Percentiles rank a stretch among this genome's conserved stretches.
phyloP scores from a whole-genome alignment of 108 stramenopile genomes.

The Epithemia pelagica region DNA sequence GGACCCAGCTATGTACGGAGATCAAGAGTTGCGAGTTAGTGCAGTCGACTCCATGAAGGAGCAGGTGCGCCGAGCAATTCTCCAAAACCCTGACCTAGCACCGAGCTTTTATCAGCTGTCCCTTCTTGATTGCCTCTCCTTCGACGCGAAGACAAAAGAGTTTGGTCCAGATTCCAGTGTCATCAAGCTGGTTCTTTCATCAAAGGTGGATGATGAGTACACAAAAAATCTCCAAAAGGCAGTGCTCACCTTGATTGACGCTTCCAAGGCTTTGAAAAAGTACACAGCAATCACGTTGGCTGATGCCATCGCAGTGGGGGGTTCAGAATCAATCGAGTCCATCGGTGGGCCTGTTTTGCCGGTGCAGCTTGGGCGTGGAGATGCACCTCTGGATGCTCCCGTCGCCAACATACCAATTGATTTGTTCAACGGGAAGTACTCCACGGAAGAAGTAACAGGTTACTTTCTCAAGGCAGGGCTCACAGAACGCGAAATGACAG shows the following conservation, averaged over 20 bases:
- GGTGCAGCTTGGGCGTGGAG: slow-evolving; percentile 70
- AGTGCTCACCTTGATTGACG: slow-evolving; percentile 43
- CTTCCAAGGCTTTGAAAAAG: slow-evolving; percentile 61
- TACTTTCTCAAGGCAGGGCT: slow-evolving; percentile 60
- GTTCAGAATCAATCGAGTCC: slow-evolving; percentile 69
- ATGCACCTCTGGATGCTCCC: slow-evolving; percentile 36
- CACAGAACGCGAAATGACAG: slow-evolving; percentile 85
- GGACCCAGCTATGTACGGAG: slow-evolving; percentile 88
- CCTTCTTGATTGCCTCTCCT: slow-evolving; percentile 65
- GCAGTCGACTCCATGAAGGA: slow-evolving; percentile 74
- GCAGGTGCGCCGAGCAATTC: slow-evolving; percentile 64
- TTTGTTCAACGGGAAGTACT: slow-evolving; percentile 49
- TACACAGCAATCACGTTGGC: slow-evolving; percentile 71
- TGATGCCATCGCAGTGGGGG: slow-evolving; percentile 73
- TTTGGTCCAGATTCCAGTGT: slow-evolving; percentile 76
- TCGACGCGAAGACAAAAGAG: slow-evolving; percentile 40
- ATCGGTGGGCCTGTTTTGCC: slow-evolving; percentile 74
- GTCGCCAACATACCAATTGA: slow-evolving; percentile 39
- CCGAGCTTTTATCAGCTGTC: slow-evolving; percentile 70
- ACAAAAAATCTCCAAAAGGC: slow-evolving; percentile 45
- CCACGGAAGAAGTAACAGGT: slow-evolving; percentile 28
- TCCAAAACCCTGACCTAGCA: slow-evolving; percentile 64
- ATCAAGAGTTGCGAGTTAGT: slow-evolving; percentile 79
- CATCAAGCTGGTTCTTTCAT: slow-evolving; percentile 43
- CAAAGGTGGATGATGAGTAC: slow-evolving; percentile 39